Percentiles rank a stretch among this genome's conserved stretches.
These are phyloP conservation scores for Tetrapyrgos nigripes DNA, from an alignment of 1,284 basidiomycete species.

Conservation along the genomic window DNA sequence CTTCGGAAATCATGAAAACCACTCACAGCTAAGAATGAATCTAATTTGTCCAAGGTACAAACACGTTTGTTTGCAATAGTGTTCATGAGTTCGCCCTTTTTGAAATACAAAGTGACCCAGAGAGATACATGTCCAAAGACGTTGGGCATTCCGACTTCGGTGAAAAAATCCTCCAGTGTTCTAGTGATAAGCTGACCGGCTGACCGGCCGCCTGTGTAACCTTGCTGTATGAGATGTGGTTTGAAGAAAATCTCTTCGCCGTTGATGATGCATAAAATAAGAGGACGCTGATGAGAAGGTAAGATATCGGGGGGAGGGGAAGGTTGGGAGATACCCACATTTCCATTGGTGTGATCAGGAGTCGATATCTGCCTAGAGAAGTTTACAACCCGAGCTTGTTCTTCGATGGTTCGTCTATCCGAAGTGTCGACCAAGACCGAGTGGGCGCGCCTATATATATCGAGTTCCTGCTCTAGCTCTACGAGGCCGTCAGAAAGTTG, in stretches of 20 bases:
- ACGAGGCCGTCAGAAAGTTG: not conserved
- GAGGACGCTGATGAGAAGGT: conserved; percentile 51
- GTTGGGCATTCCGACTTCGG: conserved; percentile 61
- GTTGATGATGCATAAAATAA: conserved; percentile 77
- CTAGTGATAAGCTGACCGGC: conserved; percentile 74
- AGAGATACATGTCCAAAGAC: conserved; percentile 66
- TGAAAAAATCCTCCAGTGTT: conserved; percentile 67
- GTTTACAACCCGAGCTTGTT: conserved; percentile 66
- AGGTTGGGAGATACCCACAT: conserved; percentile 32
- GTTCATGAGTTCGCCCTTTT: conserved; percentile 60
- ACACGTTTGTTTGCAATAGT: conserved; percentile 55
- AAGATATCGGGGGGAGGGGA: conserved; percentile 2
- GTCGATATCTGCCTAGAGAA: conserved; percentile 66
- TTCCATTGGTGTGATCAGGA: conserved; percentile 58
- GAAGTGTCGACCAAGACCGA: conserved; percentile 60
- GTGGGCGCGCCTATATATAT: conserved; percentile 74
- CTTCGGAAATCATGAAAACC: not conserved
- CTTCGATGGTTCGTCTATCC: conserved; percentile 63
- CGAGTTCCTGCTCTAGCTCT: conserved; percentile 69
- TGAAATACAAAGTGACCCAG: conserved; percentile 76
- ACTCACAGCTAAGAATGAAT: conserved; percentile 60
- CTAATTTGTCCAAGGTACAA: conserved; percentile 69
- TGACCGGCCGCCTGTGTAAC: conserved; percentile 68
- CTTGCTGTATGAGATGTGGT: conserved; percentile 60
- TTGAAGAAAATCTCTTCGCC: conserved; percentile 75